phyloP scores from a whole-genome alignment of 2,329 filamentous ascomycete genomes.

The Aspergillus amoenus region DNA sequence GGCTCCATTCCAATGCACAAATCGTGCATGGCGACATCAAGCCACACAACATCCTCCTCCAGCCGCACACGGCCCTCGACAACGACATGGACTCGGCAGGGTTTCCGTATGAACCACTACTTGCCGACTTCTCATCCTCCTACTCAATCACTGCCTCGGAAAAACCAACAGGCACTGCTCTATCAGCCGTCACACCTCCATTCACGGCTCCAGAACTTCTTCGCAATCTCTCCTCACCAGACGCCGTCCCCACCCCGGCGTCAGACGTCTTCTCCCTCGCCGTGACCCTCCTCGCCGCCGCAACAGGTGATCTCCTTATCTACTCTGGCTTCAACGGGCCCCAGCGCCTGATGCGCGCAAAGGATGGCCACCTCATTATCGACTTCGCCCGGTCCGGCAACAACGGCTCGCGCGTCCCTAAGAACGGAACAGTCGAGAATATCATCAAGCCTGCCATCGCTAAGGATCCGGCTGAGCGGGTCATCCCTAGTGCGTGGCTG shows the following conservation, averaged over 20 bases:
- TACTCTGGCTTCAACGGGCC: slow-evolving; percentile 42
- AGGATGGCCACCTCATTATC: slow-evolving; percentile 44
- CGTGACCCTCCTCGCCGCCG: slow-evolving; percentile 45
- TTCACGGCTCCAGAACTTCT: slow-evolving; percentile 49
- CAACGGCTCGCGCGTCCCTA: slow-evolving; percentile 40
- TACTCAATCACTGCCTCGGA: slow-evolving; percentile 21
- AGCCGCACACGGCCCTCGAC: slow-evolving; percentile 17
- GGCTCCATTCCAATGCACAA: slow-evolving; percentile 42
- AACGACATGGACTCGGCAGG: slow-evolving; percentile 10
- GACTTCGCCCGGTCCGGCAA: slow-evolving; percentile 39
- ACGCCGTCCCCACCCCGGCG: slow-evolving; percentile 34
- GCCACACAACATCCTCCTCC: slow-evolving; percentile 46
- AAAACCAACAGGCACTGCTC: slow-evolving; percentile 19
- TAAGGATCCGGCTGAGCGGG: slow-evolving; percentile 38
- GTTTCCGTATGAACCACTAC: slow-evolving; percentile 43
- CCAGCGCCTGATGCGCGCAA: slow-evolving; percentile 44
- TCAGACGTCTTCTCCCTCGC: slow-evolving; percentile 49
- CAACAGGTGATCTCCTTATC: slow-evolving; percentile 46
- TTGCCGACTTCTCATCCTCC: slow-evolving; percentile 47
- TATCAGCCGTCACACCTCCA: slow-evolving; percentile 45
- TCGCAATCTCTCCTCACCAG: slow-evolving; percentile 34
- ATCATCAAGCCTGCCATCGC: slow-evolving; percentile 38
- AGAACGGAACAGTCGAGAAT: slow-evolving; percentile 42
- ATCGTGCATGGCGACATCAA: slow-evolving; percentile 52
- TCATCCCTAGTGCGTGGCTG: slow-evolving; percentile 34